Evolutionary conservation across 225 moss, liverwort and hornwort species (phyloP).

Genomic region (Asterella californica): DNA sequence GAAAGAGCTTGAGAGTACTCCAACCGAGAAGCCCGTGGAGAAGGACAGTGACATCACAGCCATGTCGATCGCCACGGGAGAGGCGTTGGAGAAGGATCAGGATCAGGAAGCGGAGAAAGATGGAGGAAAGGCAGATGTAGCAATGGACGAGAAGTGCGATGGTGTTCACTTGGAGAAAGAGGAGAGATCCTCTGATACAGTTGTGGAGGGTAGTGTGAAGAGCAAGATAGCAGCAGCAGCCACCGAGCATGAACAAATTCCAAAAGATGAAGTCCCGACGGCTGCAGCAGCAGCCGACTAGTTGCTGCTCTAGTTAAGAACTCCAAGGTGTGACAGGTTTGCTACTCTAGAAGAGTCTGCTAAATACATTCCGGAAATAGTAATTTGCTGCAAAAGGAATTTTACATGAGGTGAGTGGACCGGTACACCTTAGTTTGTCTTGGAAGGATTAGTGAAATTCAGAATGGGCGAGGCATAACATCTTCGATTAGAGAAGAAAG

Average conservation of each 20-base stretch:
- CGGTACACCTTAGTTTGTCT: background rate
- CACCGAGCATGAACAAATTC: background rate
- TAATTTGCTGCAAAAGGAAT: background rate
- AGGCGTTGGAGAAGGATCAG: constrained; percentile 14
- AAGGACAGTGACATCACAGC: background rate
- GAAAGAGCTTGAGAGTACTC: background rate
- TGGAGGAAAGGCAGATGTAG: background rate
- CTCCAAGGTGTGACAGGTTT: background rate
- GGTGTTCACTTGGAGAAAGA: background rate
- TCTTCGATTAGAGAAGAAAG: too few species aligned
- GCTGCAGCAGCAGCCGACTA: constrained; percentile 6
- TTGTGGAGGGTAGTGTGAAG: background rate
- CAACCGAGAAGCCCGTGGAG: background rate
- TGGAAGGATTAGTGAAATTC: background rate
- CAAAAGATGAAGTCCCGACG: background rate
- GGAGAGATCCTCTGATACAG: background rate
- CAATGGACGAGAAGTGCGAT: background rate
- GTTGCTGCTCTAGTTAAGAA: background rate
- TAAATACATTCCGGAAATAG: background rate
- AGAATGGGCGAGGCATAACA: background rate
- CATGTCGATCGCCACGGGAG: background rate
- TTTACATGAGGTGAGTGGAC: background rate
- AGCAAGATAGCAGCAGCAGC: background rate
- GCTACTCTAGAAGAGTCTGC: background rate
- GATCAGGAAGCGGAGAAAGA: background rate